Conservation (phyloP, 805 yeast genomes). For the Saturnispora kantuleensis region DNA sequence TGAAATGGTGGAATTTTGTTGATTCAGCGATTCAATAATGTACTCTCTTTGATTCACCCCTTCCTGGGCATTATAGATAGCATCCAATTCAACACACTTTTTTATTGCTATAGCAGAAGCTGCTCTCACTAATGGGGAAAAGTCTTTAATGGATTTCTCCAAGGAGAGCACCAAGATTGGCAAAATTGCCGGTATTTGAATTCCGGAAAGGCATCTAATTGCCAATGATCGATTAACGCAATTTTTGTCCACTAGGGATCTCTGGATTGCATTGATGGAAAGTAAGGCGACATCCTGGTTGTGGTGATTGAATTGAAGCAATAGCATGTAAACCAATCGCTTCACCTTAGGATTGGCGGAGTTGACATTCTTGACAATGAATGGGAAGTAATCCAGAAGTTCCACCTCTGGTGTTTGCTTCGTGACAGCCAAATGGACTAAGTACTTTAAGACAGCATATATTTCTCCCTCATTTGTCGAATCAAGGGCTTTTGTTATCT, state of each 20-base stretch:
- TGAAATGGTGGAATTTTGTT: conserved; percentile 31
- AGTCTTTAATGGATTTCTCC: conserved; percentile 57
- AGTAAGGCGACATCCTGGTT: conserved; percentile 87
- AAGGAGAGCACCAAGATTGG: conserved; percentile 72
- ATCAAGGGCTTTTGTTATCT: conserved; percentile 53
- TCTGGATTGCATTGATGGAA: conserved; percentile 87
- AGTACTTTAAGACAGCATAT: conserved; percentile 48
- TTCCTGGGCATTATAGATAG: conserved; percentile 15
- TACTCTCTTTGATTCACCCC: conserved; percentile 5
- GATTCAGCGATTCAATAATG: conserved; percentile 12
- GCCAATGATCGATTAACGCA: conserved; percentile 65
- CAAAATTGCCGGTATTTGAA: conserved; percentile 67
- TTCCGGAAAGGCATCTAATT: conserved; percentile 72
- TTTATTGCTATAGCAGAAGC: conserved; percentile 71
- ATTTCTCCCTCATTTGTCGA: conserved; percentile 46
- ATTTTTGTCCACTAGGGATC: conserved; percentile 58
- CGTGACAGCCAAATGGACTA: conserved; percentile 34
- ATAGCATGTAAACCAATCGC: conserved; percentile 65
- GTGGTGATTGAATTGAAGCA: conserved; percentile 65
- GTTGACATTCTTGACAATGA: conserved; percentile 80
- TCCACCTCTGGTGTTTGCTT: conserved; percentile 25
- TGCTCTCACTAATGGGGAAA: conserved; percentile 67
- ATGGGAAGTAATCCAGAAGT: conserved; percentile 54
- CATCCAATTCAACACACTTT: conserved; percentile 37
- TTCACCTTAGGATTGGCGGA: conserved; percentile 55